These are phyloP conservation scores for Phytophthora citricola DNA, from an alignment of 352 stramenopile species.

Conservation along the genomic window DNA sequence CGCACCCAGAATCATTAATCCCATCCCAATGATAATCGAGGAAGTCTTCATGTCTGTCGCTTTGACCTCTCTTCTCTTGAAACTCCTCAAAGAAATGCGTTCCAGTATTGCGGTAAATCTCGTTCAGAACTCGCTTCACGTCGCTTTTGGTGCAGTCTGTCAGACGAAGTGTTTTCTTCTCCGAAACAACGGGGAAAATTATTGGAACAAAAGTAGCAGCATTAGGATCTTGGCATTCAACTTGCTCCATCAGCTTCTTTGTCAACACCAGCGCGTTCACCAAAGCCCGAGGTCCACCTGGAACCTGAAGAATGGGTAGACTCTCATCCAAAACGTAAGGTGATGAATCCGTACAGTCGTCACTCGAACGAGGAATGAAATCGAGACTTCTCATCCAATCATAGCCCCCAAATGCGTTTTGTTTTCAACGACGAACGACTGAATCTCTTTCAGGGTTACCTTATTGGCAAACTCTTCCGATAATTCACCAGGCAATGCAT, in stretches of 20 bases:
- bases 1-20: not conserved
- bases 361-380: conserved; percentile 1
- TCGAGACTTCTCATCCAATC: conserved; percentile 27
- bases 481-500: no score
- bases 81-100: not conserved
- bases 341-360: not conserved
- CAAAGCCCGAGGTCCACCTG: not conserved
- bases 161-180: not conserved
- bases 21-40: not conserved
- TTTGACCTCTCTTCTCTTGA: not conserved
- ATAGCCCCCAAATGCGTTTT: conserved; percentile 11
- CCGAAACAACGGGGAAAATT: conserved; percentile 10
- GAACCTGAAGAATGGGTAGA: not conserved
- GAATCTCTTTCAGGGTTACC: no score
- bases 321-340: not conserved
- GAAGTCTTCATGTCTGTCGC: not conserved
- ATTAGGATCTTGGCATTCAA: not conserved
- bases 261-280: conserved; percentile 9
- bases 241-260: not conserved
- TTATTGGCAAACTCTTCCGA: no score
- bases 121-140: not conserved
- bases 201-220: not conserved
- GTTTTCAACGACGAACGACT: no score
- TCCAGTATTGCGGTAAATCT: conserved; percentile 4
- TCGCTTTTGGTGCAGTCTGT: not conserved